Evolutionary conservation across 2,329 filamentous ascomycete species (phyloP), one percentile per base, ranked within the genome.

Genomic region (Botrytis medusae): DNA sequence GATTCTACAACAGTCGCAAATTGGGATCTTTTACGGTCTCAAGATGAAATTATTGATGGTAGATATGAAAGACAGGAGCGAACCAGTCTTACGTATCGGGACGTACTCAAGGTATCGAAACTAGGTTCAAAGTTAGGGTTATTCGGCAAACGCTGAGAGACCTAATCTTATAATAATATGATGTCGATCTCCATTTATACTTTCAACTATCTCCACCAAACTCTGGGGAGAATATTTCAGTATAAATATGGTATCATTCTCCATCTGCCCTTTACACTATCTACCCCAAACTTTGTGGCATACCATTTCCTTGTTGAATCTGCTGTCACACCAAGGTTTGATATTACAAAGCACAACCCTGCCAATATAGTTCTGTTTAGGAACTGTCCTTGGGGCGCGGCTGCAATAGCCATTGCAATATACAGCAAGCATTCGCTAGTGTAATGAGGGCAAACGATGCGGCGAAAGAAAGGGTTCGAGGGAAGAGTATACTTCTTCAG

Each of bases 381-480:
- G 72, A 87, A 76, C 46, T 85, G 82, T 18, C 90, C 92, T 12
- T 83, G 79, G 0, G 95, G 94, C 1, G 95, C 94, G 44, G 91
- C 90, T 57, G 92, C 82, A 63, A 96, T 83, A 4, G 93, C 88
- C 76, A 99, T 83, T n/a, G 91, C 87, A 32, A 94, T 80, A 81
- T 99, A 98, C 74, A 98, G 89, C 59, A 92, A 81, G 80, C 93
- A 95, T 83, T 98, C 96, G 79, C 92, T 93, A 5, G 92, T 92
- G 82, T 98, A 99, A 83, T 99, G 96, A 29, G 96, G 94, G 78
- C 93, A 97, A 57, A 98, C 83, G 34, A 97, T 82, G 73, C 86
- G 85, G 62, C 85, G 85, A 82, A 98, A 99, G 73, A 92, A 83
- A 4, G 91, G 90, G 74, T 92, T 87, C 3, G 87, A 84, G 0